These are phyloP conservation scores for Paecilomyces niveus DNA, from an alignment of 2,329 filamentous ascomycete species.

Conservation along the genomic window DNA sequence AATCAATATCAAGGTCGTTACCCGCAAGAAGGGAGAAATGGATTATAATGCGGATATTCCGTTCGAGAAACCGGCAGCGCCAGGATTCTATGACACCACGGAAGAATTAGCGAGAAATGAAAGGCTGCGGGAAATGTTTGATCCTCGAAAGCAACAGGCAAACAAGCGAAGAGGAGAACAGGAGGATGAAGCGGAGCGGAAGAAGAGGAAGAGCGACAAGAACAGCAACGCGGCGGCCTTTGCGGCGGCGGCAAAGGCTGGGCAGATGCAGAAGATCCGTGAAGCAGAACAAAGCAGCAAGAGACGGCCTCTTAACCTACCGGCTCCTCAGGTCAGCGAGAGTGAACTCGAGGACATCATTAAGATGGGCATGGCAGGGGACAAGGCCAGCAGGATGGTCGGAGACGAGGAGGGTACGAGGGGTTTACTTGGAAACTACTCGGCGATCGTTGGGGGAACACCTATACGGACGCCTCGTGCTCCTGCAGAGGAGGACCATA, in stretches of 20 bases:
- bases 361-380: slow-evolving; percentile 94
- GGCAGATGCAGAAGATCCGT: slow-evolving; percentile 86
- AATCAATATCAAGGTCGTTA: slow-evolving; percentile 94
- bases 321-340: slow-evolving; percentile 86
- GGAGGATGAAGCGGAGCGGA: slow-evolving; percentile 71
- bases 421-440: slow-evolving; percentile 81
- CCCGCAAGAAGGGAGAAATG: slow-evolving; percentile 92
- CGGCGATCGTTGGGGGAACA: slow-evolving; percentile 68
- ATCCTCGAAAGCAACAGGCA: slow-evolving; percentile 82
- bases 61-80: slow-evolving; percentile 83
- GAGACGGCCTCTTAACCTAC: slow-evolving; percentile 72
- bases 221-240: slow-evolving; percentile 66
- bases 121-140: slow-evolving; percentile 73
- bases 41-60: slow-evolving; percentile 99
- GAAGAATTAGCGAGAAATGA: slow-evolving; percentile 81
- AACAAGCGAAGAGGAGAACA: slow-evolving; percentile 91
- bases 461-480: slow-evolving; percentile 90
- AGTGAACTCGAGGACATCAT: slow-evolving; percentile 93
- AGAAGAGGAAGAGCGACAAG: slow-evolving; percentile 85
- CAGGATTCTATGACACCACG: slow-evolving; percentile 87
- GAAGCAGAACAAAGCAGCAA: slow-evolving; percentile 98
- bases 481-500: slow-evolving; percentile 86
- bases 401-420: slow-evolving; percentile 73
- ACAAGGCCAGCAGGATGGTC: slow-evolving; percentile 70
- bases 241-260: slow-evolving; percentile 85